Percentiles rank a stretch among this genome's conserved stretches.
These are phyloP conservation scores for Tricholomella constricta DNA, from an alignment of 768 basidiomycete genomes.

Conservation along the genomic window DNA sequence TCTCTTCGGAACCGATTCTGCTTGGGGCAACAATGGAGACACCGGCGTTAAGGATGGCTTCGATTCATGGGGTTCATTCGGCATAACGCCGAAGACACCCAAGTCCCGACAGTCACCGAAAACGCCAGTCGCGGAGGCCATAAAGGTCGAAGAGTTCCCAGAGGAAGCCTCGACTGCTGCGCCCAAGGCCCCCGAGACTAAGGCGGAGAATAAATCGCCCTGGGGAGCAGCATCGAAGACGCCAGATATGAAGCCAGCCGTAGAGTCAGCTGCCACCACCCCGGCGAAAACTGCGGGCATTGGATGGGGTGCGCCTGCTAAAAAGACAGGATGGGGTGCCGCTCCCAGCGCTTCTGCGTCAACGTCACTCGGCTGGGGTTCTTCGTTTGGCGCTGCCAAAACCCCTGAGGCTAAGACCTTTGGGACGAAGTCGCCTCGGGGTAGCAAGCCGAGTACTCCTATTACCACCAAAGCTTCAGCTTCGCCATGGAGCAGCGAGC, in stretches of 20 bases:
- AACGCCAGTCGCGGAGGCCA: slow-evolving; percentile 6
- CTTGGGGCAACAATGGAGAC: slow-evolving; percentile 5
- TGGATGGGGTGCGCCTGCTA: slow-evolving; percentile 14
- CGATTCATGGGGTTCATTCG: slow-evolving; percentile 9
- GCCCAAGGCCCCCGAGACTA: not conserved
- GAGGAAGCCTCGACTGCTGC: not conserved
- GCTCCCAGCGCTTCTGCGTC: slow-evolving; percentile 2
- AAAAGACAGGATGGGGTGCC: slow-evolving; percentile 12
- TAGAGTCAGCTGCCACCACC: not conserved
- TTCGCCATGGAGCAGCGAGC: slow-evolving; percentile 17
- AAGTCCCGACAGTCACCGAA: slow-evolving; percentile 14
- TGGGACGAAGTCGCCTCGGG: slow-evolving; percentile 8
- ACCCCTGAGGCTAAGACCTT: slow-evolving; percentile 3
- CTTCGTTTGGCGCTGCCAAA: slow-evolving; percentile 9
- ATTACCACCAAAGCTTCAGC: slow-evolving; percentile 4
- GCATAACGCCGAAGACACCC: slow-evolving; percentile 13
- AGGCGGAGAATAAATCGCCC: slow-evolving; percentile 4
- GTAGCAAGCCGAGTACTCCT: slow-evolving; percentile 13
- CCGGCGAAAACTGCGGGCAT: slow-evolving; percentile 4
- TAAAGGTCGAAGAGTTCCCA: slow-evolving; percentile 8
- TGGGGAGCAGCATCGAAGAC: slow-evolving; percentile 15
- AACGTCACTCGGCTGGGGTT: slow-evolving; percentile 10
- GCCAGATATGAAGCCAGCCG: not conserved
- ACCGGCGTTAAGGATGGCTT: slow-evolving; percentile 2
- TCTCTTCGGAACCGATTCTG: slow-evolving; percentile 6